Conservation (phyloP, 306 rosid genomes). For the Begonia fuchsioides region DNA sequence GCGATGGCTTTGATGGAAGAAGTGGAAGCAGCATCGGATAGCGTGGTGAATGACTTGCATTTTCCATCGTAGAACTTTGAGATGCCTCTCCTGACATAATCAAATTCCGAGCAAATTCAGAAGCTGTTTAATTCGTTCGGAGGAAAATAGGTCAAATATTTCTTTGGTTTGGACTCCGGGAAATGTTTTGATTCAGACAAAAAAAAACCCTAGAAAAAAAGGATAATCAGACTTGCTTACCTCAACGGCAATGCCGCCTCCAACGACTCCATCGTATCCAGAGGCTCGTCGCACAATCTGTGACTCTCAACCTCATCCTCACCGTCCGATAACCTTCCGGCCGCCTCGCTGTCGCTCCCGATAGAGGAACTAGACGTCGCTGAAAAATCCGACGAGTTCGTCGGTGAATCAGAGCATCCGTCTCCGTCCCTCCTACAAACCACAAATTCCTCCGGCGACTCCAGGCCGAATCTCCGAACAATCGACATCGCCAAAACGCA, state of each 20-base stretch:
- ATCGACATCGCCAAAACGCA: no score
- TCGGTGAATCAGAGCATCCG: no score
- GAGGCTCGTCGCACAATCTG: conserved; percentile 26
- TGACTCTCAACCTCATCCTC: conserved; percentile 60
- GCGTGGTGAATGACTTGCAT: conserved; percentile 80
- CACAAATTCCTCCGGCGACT: no score
- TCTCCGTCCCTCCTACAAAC: no score
- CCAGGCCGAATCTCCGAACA: no score
- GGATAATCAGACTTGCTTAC: conserved; percentile 11
- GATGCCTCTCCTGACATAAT: conserved; percentile 60
- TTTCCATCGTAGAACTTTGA: conserved; percentile 78
- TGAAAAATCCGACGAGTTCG: neutral
- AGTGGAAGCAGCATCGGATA: conserved; percentile 40
- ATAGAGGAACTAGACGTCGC: conserved; percentile 51
- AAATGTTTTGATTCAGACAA: no score
- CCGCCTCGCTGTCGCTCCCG: conserved; percentile 57
- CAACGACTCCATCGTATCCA: conserved; percentile 50
- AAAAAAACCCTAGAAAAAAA: neutral
- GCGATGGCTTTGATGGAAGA: conserved; percentile 41
- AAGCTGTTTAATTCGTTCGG: no score
- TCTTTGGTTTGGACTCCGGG: no score
- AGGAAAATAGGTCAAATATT: no score
- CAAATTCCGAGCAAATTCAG: neutral
- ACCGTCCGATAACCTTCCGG: conserved; percentile 23
- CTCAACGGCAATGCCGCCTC: conserved; percentile 75